phyloP scores from a whole-genome alignment of 331 rosid species.

The Pyracantha coccinea region DNA sequence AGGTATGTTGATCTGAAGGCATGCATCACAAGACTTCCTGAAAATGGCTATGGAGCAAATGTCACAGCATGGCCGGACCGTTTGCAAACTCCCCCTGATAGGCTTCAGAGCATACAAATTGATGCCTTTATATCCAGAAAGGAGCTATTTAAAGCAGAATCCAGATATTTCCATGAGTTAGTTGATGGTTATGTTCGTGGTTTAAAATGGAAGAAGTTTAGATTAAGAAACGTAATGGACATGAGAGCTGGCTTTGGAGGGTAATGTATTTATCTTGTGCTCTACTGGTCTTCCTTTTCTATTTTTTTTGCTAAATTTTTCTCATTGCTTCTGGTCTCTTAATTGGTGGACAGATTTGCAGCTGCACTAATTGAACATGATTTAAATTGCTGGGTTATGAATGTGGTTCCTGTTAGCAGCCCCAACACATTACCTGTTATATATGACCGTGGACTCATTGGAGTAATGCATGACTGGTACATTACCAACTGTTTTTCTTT shows the following conservation, averaged over 20 bases:
- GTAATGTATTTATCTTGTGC: slow-evolving; percentile 29
- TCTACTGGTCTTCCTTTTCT: background rate
- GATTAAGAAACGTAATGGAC: slow-evolving; percentile 88
- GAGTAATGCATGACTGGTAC: slow-evolving; percentile 94
- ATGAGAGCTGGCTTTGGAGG: slow-evolving; percentile 99
- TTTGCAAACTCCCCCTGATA: slow-evolving; percentile 63
- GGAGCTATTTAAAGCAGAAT: slow-evolving; percentile 84
- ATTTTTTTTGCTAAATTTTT: background rate
- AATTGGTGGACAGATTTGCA: slow-evolving; percentile 64
- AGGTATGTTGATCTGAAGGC: slow-evolving; percentile 76
- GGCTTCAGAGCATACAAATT: slow-evolving; percentile 72
- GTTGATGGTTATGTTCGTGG: slow-evolving; percentile 50
- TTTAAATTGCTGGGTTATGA: slow-evolving; percentile 87
- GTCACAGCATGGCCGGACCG: slow-evolving; percentile 74
- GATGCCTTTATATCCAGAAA: slow-evolving; percentile 81
- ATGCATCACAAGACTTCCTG: slow-evolving; percentile 74
- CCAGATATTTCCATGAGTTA: slow-evolving; percentile 66
- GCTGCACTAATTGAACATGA: slow-evolving; percentile 54
- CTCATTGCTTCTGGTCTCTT: slow-evolving; percentile 4
- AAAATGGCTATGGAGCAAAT: slow-evolving; percentile 62
- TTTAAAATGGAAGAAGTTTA: slow-evolving; percentile 62
- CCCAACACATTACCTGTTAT: slow-evolving; percentile 93
- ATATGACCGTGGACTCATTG: slow-evolving; percentile 88
- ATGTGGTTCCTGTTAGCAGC: slow-evolving; percentile 86
- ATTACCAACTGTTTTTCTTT: background rate